Base-by-base conservation (phyloP, 192 early-diverging fungal genomes). In the Mortierella claussenii region DNA sequence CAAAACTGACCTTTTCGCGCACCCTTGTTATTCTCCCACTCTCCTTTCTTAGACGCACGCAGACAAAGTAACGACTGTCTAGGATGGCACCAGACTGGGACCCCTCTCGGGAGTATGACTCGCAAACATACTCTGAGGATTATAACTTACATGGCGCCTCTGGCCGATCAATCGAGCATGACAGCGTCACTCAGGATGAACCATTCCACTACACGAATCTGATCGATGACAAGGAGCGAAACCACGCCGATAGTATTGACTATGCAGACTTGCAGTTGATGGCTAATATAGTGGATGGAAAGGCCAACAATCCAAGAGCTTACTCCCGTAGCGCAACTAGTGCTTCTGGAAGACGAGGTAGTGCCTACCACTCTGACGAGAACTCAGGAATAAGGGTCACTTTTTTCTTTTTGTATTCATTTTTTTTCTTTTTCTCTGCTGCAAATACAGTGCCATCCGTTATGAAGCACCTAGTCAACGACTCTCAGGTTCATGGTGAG, bases 91-190 rank as follows among this genome's bases (percentile, higher is more conserved):
- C 58, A 43, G 58, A 62, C 45, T 76, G 73, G 73, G 59, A 76
- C 53, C 53, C 65, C 9, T 56, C 57, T 28, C 59, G 65, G 34
- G 73, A 76, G 5, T 62, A 67, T 36, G 73, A 76, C 53, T 67
- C 64, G 27, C 60, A 42, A 54, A 75, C 70, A 49, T 67, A 56
- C 47, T 67, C 73, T 17, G 73, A 76, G 18, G 73, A 76, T 52
- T 76, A 51, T 20, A 76, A 76, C 37, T 27, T 62, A n/a, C 73
- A 76, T 67, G 73, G 73, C 5, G 73, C 73, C 18, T 76, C 73
- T 21, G 53, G 21, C 4, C 31, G 73, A 30, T 76, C 73, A n/a
- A 7, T 62, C 0, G 73, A 76, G 33, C 73, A 76, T 57, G 58
- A 56, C 13, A 67, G 64, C 17, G 53, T 67, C 2, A 76, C 73